phyloP scores from a whole-genome alignment of 2,329 filamentous ascomycete species.

The Blastomyces gilchristii region DNA sequence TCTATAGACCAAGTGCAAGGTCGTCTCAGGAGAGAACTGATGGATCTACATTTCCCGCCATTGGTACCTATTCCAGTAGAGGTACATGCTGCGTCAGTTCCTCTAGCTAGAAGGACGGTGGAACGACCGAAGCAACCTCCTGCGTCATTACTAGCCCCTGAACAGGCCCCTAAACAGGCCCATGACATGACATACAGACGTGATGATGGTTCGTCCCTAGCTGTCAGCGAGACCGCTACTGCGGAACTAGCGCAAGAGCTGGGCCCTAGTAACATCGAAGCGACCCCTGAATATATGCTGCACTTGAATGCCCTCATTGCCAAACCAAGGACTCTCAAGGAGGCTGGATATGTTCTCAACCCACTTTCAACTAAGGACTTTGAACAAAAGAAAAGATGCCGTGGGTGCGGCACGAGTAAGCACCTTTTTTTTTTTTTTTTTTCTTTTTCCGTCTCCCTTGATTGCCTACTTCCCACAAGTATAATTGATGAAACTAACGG shows the following conservation, averaged over 20 bases:
- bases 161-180: background rate
- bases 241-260: background rate
- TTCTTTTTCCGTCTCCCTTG: background rate
- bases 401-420: slow-evolving; percentile 8
- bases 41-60: background rate
- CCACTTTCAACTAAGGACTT: slow-evolving; percentile 12
- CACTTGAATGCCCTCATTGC: slow-evolving; percentile 13
- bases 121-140: background rate
- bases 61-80: background rate
- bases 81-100: background rate
- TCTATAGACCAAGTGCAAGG: background rate
- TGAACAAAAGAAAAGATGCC: slow-evolving; percentile 15
- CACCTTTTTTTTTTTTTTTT: fast-evolving
- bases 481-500: background rate
- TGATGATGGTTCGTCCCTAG: background rate
- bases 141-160: background rate
- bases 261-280: background rate
- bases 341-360: slow-evolving; percentile 14
- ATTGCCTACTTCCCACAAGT: background rate
- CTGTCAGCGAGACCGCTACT: background rate
- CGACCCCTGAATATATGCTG: slow-evolving; percentile 8
- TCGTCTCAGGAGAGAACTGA: background rate
- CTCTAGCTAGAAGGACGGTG: background rate
- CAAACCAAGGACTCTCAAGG: slow-evolving; percentile 9
- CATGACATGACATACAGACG: background rate